phyloP scores from a whole-genome alignment of 2,329 filamentous ascomycete genomes.

The Chaetomium olivaceum region DNA sequence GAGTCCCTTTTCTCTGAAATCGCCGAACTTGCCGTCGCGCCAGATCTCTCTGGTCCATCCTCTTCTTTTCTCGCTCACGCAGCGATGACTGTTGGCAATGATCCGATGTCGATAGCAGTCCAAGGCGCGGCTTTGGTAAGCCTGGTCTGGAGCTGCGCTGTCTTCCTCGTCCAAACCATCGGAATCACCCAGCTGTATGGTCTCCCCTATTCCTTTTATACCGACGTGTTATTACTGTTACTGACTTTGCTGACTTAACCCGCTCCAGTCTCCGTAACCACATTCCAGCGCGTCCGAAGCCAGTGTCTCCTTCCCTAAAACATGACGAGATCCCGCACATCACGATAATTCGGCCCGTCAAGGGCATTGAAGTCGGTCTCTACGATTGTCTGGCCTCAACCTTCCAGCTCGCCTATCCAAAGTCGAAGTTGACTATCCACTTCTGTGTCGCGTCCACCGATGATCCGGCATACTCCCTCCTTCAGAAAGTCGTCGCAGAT shows the following conservation, averaged over 20 bases:
- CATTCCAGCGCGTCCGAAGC: conserved; percentile 49
- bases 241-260: conserved; percentile 1
- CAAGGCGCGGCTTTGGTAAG: conserved; percentile 49
- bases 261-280: conserved; percentile 53
- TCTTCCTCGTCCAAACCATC: conserved; percentile 56
- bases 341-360: conserved; percentile 89
- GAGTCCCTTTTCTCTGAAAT: conserved; percentile 11
- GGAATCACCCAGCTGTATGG: conserved; percentile 59
- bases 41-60: background rate
- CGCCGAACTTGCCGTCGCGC: conserved; percentile 19
- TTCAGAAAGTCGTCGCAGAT: conserved; percentile 70
- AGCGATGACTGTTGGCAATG: conserved; percentile 27
- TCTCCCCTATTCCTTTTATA: background rate
- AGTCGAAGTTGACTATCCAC: conserved; percentile 71
- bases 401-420: conserved; percentile 79
- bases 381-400: conserved; percentile 91
- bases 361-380: conserved; percentile 84
- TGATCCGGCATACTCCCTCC: conserved; percentile 76
- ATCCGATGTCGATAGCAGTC: conserved; percentile 32
- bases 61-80: background rate
- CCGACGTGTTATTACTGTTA: conserved; percentile 14
- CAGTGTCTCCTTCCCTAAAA: conserved; percentile 53
- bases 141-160: conserved; percentile 54
- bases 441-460: conserved; percentile 75
- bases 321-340: conserved; percentile 69